Base-by-base conservation (phyloP, 441 rosid species). In the Lepidium campestre region DNA sequence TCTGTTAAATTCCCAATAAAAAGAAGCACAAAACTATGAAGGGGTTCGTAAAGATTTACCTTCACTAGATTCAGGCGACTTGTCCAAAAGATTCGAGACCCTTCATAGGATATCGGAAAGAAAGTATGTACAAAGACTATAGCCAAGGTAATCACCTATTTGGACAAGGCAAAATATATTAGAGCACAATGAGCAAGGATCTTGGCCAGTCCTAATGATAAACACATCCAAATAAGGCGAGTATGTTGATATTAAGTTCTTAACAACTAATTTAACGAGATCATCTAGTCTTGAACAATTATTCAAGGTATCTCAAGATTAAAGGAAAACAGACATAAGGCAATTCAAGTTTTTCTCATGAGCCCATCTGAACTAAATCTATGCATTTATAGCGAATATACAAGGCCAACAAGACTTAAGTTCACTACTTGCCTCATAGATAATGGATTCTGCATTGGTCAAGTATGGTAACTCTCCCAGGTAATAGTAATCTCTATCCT, bases 391-490 rank as follows among this genome's bases (percentile, higher is more conserved):
- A 25, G 36, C 19, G 14, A 37, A 54, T 31, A 39, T 17, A n/a
- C 52, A 57, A 49, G 31, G 70, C 19, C 2, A 65, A 42, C 4
- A 45, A 66, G 56, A 49, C 18, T 15, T 14, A 2, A 45, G 31
- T 41, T 49, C 19, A 25, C n/a, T 22, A 60, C 64, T 63, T 77
- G 80, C 99, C 99, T 91, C 98, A 70, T 37, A 89, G 14, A 85
- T 70, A 70, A 91, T 78, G 71, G 98, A 79, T 81, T 81, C 94
- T 46, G 77, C 31, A 49, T 75, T 47, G 23, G 88, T 89, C 76
- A 94, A 81, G 84, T 88, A 94, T 0, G 98, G 98, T 84, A 94
- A 78, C 81, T 91, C 86, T 6, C 99, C 99, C 7, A 94, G 88
- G 77, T 76, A 94, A 77, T 66, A 91, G 78, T 85, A 88, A 2